These are phyloP conservation scores for Skeletonema marinoi DNA, from an alignment of 108 stramenopile species.

Conservation along the genomic window DNA sequence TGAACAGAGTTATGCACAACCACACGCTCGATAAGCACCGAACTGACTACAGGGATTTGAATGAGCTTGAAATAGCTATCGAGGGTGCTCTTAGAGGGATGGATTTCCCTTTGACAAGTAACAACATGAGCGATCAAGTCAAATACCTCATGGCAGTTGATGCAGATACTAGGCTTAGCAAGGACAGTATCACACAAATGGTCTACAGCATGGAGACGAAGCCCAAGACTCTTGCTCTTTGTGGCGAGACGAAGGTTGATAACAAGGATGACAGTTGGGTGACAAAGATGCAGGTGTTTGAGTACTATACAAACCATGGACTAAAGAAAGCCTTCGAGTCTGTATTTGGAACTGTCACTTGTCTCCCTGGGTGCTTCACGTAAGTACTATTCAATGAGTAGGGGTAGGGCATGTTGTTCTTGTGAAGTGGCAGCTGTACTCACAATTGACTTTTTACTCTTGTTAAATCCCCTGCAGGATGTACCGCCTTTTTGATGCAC, in stretches of 20 bases:
- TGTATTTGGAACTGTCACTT: constrained; percentile 64
- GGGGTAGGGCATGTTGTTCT: neutral
- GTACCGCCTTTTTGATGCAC: neutral
- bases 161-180: neutral
- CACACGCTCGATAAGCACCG: neutral
- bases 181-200: neutral
- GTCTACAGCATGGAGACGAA: neutral
- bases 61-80: constrained; percentile 52
- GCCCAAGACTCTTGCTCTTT: neutral
- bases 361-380: constrained; percentile 67
- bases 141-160: constrained; percentile 4
- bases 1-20: constrained; percentile 53
- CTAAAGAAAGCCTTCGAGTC: constrained; percentile 64
- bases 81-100: constrained; percentile 19
- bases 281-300: constrained; percentile 11
- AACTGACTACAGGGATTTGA: constrained; percentile 24
- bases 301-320: constrained; percentile 46
- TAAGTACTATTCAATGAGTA: neutral
- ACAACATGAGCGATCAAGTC: neutral
- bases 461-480: neutral
- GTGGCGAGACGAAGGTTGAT: constrained; percentile 5
- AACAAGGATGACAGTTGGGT: constrained; percentile 10
- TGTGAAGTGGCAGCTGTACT: neutral
- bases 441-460: neutral
- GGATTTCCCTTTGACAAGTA: neutral